A percentile compares a stretch with the other conserved stretches of the same genome.
phyloP scores from a whole-genome alignment of 345 rosid genomes.

The Eucalyptus grandis region DNA sequence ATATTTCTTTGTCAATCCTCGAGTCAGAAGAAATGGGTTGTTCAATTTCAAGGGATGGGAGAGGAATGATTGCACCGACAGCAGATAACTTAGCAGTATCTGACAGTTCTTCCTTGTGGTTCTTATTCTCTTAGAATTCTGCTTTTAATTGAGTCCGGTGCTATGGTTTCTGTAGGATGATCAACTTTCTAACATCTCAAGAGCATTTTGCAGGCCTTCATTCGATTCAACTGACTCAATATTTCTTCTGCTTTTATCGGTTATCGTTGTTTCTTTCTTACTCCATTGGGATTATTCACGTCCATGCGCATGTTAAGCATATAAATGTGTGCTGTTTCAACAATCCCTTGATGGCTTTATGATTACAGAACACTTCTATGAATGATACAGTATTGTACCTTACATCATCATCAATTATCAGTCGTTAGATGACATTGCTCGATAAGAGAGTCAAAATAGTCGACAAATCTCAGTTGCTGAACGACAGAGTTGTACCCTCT shows the following conservation, averaged over 20 bases:
- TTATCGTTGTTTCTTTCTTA: neutral
- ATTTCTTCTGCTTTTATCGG: neutral
- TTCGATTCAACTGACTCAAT: neutral
- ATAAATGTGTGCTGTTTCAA: neutral
- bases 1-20: constrained; percentile 55
- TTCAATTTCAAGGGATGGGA: constrained; percentile 27
- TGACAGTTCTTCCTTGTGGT: constrained; percentile 61
- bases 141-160: constrained; percentile 27
- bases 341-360: neutral
- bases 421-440: neutral
- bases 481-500: neutral
- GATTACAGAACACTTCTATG: neutral
- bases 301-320: neutral
- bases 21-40: constrained; percentile 62
- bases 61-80: constrained; percentile 9
- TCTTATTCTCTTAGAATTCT: constrained; percentile 75
- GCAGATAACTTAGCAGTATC: constrained; percentile 40
- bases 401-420: neutral
- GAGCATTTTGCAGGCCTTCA: neutral
- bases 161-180: constrained; percentile 6
- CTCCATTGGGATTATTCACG: neutral
- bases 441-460: neutral
- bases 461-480: neutral
- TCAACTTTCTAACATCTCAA: neutral
- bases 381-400: neutral